Conservation (phyloP, 768 basidiomycete species). For the Russula virescens region DNA sequence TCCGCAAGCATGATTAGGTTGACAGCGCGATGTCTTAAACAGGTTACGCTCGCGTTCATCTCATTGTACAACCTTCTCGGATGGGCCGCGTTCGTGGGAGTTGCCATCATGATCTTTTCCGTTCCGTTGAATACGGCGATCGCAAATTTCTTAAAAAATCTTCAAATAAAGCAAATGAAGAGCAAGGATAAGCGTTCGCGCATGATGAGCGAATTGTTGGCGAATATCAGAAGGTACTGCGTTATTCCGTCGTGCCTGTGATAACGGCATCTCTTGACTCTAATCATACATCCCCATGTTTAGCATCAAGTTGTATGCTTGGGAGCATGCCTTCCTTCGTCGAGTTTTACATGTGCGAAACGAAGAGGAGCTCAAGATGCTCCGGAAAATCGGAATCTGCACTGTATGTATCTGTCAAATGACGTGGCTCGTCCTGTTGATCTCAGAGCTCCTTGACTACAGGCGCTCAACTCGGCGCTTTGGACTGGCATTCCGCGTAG, state of each 20-base stretch:
- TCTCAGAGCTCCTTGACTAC: background rate
- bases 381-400: constrained; percentile 74
- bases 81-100: constrained; percentile 87
- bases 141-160: constrained; percentile 59
- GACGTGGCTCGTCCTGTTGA: background rate
- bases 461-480: constrained; percentile 55
- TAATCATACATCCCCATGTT: background rate
- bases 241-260: background rate
- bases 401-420: constrained; percentile 42
- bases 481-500: constrained; percentile 63
- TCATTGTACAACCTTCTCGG: constrained; percentile 87
- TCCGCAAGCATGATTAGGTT: background rate
- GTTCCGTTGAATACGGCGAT: constrained; percentile 71
- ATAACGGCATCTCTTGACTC: background rate
- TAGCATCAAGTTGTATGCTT: constrained; percentile 88
- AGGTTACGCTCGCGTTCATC: constrained; percentile 85
- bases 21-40: background rate
- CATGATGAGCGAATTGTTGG: constrained; percentile 89
- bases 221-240: constrained; percentile 76
- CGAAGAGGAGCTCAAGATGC: constrained; percentile 72
- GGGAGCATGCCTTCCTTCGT: constrained; percentile 87
- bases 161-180: constrained; percentile 92
- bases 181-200: constrained; percentile 79
- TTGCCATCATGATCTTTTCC: constrained; percentile 81
- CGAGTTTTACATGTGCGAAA: constrained; percentile 78